Evolutionary conservation across 257 asterid species (phyloP).

Genomic region (Jacaranda copaia): DNA sequence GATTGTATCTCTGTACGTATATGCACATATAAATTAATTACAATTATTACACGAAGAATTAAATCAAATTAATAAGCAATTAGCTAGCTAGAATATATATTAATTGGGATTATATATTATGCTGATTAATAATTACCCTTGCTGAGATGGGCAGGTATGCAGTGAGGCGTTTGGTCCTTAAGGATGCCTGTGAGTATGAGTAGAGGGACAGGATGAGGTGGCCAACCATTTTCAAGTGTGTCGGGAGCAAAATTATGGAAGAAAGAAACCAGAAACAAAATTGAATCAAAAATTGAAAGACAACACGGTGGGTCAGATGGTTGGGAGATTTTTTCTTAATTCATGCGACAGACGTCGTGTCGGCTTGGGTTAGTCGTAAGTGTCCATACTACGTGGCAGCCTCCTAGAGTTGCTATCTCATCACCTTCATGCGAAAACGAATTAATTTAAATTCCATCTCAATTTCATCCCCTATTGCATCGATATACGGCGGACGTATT

Average conservation of each 20-base stretch:
- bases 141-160: slow-evolving; percentile 27
- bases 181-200: slow-evolving; percentile 31
- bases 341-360: not conserved
- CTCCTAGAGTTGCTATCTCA: slow-evolving; percentile 13
- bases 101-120: too few relatives aligned
- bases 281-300: not conserved
- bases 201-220: slow-evolving; percentile 29
- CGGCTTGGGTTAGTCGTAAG: slow-evolving; percentile 6
- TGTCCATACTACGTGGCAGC: slow-evolving; percentile 32
- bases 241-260: not conserved
- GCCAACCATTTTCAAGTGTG: slow-evolving; percentile 22
- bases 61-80: not conserved
- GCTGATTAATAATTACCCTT: slow-evolving; percentile 14
- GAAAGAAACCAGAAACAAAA: not conserved
- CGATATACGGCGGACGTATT: too few relatives aligned
- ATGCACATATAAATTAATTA: not conserved
- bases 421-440: slow-evolving; percentile 24
- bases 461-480: too few relatives aligned
- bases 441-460: too few relatives aligned
- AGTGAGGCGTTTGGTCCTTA: slow-evolving; percentile 34
- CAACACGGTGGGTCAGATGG: too few relatives aligned
- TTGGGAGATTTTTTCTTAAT: not conserved
- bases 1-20: slow-evolving; percentile 13
- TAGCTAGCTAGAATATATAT: not conserved
- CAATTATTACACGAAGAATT: too few relatives aligned